Evolutionary conservation across 2,329 filamentous ascomycete genomes (phyloP), one percentile per base, ranked within the genome.

Genomic region (Leptographium flavum): DNA sequence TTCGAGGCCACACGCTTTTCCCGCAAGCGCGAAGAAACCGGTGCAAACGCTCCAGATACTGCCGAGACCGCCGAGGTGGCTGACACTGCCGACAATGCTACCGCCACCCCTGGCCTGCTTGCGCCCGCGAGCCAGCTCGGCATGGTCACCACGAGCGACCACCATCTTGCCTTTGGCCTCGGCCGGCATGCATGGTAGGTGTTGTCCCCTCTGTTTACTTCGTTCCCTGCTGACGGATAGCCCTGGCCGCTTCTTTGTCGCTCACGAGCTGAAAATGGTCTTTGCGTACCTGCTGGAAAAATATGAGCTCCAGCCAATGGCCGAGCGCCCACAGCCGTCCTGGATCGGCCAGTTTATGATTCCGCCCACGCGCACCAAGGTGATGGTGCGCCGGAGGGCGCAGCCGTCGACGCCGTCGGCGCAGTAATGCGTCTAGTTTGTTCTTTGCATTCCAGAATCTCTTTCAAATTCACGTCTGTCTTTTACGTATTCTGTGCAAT

Each of bases 181-280:
- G 75, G 75, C 8, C 61, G 68, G 49, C 73, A 78, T 54, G 70
- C 68, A 2, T 71, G 56, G 62, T 63, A 45, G 49, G 60, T 54
- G 10, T 13, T 17, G 19, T 9, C 28, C 11, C 13, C 3, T 21
- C 21, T 39, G 11, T 39, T 21, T 35, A 6, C 25, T 43, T 9
- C 19, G 9, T 19, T 41, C 21, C 15, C 14, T 46, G 14, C 39
- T 52, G 32, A 37, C 37, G 4, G 3, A 11, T 21, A 63, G 73
- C 39, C 68, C 71, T 0, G 73, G 73, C 0, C 63, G 73, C 0
- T 76, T 76, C 59, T 75, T 76, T 47, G 71, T 72, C 0, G 65
- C 70, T 0, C 65, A 73, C 46, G 71, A 74, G 54, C 58, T 74
- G 14, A 77, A 77, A 55, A 70, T 76, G 54, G 60, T 74, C 14